Evolutionary conservation across 352 stramenopile species (phyloP).

Genomic region (Phytophthora tubulina): DNA sequence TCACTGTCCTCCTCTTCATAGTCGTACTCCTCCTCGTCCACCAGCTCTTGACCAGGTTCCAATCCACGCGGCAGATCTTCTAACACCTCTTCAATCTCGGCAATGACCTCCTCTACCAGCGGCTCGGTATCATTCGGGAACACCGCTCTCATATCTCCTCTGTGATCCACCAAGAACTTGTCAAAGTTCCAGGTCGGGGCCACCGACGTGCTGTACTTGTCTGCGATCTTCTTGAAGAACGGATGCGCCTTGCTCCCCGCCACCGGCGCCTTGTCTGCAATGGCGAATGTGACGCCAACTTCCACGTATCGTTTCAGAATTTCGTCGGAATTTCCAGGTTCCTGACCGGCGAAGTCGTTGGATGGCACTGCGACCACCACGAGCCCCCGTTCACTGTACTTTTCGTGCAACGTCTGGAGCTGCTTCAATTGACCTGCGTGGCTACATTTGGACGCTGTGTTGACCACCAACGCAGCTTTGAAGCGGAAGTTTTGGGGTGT

Average conservation of each 20-base stretch:
- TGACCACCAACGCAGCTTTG: conserved; percentile 70
- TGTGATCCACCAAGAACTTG: conserved; percentile 80
- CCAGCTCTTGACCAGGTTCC: conserved; percentile 23
- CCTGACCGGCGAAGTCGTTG: conserved; percentile 73
- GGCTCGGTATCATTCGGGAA: conserved; percentile 83
- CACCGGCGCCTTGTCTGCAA: conserved; percentile 63
- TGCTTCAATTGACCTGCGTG: conserved; percentile 58
- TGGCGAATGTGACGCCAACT: conserved; percentile 62
- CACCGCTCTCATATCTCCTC: conserved; percentile 69
- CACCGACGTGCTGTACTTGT: conserved; percentile 72
- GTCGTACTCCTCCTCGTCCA: conserved; percentile 34
- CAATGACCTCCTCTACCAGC: conserved; percentile 61
- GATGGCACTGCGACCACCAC: conserved; percentile 72
- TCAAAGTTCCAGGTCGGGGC: conserved; percentile 86
- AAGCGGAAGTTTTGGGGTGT: conserved; percentile 45
- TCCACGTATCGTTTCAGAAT: conserved; percentile 57
- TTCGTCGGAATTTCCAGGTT: conserved; percentile 55
- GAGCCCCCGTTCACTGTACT: conserved; percentile 52
- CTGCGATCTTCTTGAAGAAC: conserved; percentile 73
- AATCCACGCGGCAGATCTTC: conserved; percentile 46
- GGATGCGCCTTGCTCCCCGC: conserved; percentile 57
- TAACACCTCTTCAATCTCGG: conserved; percentile 73
- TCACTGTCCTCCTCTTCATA: conserved; percentile 23
- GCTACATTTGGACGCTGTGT: conserved; percentile 75
- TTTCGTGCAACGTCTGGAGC: conserved; percentile 65